phyloP scores from a whole-genome alignment of 805 yeast genomes.

The Metschnikowia chrysomelidarum region DNA sequence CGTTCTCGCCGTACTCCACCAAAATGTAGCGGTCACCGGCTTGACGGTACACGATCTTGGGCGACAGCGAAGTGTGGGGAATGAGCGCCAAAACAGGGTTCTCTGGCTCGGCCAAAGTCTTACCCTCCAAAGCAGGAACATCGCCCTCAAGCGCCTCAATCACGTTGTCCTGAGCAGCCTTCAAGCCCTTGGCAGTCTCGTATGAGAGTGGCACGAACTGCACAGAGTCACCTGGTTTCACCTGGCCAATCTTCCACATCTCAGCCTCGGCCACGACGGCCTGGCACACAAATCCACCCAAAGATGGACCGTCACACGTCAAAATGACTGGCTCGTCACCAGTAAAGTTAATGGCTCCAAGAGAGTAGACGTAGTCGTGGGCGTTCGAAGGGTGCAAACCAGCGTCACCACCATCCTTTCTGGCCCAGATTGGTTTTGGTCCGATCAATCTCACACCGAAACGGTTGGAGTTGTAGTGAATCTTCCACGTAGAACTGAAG shows the following conservation, averaged over 20 bases:
- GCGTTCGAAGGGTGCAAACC: slow-evolving; percentile 99
- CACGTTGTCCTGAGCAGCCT: slow-evolving; percentile 55
- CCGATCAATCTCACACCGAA: slow-evolving; percentile 94
- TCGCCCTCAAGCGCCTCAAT: slow-evolving; percentile 47
- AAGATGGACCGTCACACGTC: slow-evolving; percentile 96
- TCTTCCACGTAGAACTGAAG: slow-evolving; percentile 81
- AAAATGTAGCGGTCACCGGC: slow-evolving; percentile 95
- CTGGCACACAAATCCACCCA: slow-evolving; percentile 96
- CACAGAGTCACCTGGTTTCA: slow-evolving; percentile 88
- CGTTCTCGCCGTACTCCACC: slow-evolving; percentile 89
- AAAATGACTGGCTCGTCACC: slow-evolving; percentile 98
- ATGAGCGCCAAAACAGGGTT: slow-evolving; percentile 65
- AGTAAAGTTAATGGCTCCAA: slow-evolving; percentile 96
- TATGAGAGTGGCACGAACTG: slow-evolving; percentile 76
- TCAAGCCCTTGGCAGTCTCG: slow-evolving; percentile 65
- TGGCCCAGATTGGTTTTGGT: slow-evolving; percentile 96
- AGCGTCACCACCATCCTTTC: slow-evolving; percentile 95
- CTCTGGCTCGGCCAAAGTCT: slow-evolving; percentile 42
- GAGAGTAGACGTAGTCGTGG: slow-evolving; percentile 93
- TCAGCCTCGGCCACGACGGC: slow-evolving; percentile 95
- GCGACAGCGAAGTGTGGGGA: slow-evolving; percentile 49
- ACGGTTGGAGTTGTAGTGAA: slow-evolving; percentile 95
- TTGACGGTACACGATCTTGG: slow-evolving; percentile 83
- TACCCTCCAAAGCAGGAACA: slow-evolving; percentile 31
- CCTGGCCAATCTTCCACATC: slow-evolving; percentile 98